A percentile compares a stretch with the other conserved stretches of the same genome.
Conservation (phyloP, 805 yeast species). For the Candida chauliodis region DNA sequence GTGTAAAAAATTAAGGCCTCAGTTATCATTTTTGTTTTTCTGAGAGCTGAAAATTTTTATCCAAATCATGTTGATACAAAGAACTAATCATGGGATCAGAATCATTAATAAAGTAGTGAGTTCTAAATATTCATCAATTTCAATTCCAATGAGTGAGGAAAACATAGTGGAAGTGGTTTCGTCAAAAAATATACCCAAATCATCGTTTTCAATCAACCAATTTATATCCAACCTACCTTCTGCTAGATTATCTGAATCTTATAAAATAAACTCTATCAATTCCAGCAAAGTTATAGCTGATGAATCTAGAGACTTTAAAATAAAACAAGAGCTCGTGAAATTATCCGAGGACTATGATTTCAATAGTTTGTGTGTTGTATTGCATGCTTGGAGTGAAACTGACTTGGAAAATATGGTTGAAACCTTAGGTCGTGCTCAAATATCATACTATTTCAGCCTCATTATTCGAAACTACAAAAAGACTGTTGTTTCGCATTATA, state of each 20-base stretch:
- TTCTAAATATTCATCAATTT: constrained; percentile 7
- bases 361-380: constrained; percentile 1
- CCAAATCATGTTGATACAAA: constrained; percentile 1
- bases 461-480: background rate
- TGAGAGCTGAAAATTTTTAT: background rate
- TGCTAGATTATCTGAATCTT: constrained; percentile 6
- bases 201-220: background rate
- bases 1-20: background rate
- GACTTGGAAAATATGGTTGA: constrained; percentile 7
- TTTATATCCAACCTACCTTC: constrained; percentile 9
- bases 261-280: background rate
- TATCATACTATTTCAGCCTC: constrained; percentile 7
- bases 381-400: constrained; percentile 6
- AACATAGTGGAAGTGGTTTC: constrained; percentile 1
- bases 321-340: constrained; percentile 4
- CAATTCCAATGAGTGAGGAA: constrained; percentile 13
- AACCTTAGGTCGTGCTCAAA: constrained; percentile 4
- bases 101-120: background rate
- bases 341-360: constrained; percentile 6
- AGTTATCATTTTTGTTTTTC: constrained; percentile 1
- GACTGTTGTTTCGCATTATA: background rate
- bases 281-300: background rate
- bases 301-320: constrained; percentile 1
- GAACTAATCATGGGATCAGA: constrained; percentile 2
- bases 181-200: background rate